Evolutionary conservation across 2,329 filamentous ascomycete species (phyloP).

Genomic region (Venturia effusa): DNA sequence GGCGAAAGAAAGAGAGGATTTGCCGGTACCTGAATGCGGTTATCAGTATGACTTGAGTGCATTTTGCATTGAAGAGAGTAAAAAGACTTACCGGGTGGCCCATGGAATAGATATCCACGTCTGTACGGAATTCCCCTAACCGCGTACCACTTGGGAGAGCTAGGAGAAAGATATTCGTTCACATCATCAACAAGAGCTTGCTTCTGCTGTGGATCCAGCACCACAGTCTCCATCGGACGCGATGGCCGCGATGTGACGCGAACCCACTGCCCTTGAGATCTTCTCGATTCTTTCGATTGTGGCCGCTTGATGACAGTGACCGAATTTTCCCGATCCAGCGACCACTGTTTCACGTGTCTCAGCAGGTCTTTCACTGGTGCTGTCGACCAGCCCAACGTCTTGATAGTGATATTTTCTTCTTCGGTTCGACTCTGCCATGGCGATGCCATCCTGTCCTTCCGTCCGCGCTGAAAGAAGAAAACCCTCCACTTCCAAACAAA

Average conservation of each 20-base stretch:
- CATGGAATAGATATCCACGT: constrained; percentile 71
- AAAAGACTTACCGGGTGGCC: constrained; percentile 42
- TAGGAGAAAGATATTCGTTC: constrained; percentile 65
- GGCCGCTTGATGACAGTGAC: constrained; percentile 38
- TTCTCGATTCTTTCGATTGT: constrained; percentile 27
- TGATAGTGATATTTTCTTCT: constrained; percentile 33
- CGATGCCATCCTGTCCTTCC: constrained; percentile 16
- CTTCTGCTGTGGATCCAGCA: constrained; percentile 59
- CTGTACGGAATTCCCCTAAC: constrained; percentile 78
- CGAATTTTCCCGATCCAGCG: constrained; percentile 29
- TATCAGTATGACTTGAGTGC: constrained; percentile 56
- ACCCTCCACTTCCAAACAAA: constrained; percentile 32
- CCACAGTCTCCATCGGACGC: constrained; percentile 63
- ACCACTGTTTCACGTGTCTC: constrained; percentile 33
- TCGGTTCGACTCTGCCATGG: constrained; percentile 18
- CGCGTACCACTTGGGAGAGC: constrained; percentile 68
- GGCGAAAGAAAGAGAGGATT: constrained; percentile 40
- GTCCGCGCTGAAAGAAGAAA: constrained; percentile 31
- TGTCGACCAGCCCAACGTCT: constrained; percentile 37
- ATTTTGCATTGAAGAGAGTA: neutral
- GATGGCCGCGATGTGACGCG: constrained; percentile 46
- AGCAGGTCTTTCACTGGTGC: constrained; percentile 38
- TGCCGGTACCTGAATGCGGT: constrained; percentile 52
- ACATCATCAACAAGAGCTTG: constrained; percentile 57
- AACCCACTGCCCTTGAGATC: constrained; percentile 29